These are phyloP conservation scores for Hsuehochloa calcarea DNA, from an alignment of 176 grass and related monocot genomes.

Conservation along the genomic window DNA sequence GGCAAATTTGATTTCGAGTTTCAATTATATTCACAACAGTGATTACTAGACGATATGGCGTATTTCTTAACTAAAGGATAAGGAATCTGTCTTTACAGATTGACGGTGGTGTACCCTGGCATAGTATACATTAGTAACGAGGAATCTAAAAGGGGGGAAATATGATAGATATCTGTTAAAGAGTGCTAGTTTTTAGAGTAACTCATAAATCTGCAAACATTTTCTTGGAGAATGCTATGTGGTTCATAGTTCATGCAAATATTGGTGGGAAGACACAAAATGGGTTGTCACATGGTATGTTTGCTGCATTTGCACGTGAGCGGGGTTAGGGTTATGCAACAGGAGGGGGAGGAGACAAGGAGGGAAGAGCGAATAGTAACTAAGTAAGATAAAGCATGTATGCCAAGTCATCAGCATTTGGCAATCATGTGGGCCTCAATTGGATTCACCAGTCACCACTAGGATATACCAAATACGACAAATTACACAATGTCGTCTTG, in stretches of 20 bases:
- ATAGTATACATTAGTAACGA: not conserved
- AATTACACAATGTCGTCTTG: not conserved
- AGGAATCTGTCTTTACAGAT: constrained; percentile 7
- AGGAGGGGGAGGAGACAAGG: not conserved
- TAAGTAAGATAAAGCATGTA: not conserved
- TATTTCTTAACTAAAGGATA: constrained; percentile 16
- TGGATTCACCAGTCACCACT: constrained; percentile 1
- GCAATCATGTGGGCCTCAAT: not conserved
- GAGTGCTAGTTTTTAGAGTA: not conserved
- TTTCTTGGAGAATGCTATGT: not conserved
- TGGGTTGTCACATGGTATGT: not conserved
- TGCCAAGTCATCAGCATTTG: not conserved
- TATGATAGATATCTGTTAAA: not conserved
- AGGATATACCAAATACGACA: constrained; percentile 11
- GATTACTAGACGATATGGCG: not conserved
- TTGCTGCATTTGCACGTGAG: not conserved
- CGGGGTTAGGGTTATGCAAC: not conserved
- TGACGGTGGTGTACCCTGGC: not conserved
- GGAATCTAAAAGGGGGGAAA: not conserved
- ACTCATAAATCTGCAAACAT: not conserved
- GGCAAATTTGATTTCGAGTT: not conserved
- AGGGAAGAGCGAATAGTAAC: not conserved
- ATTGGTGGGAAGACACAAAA: not conserved
- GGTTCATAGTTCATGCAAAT: not conserved
- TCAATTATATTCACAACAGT: not conserved